These are phyloP conservation scores for Chrysopogon serrulatus DNA, from an alignment of 176 grass and related monocot genomes.

Conservation along the genomic window DNA sequence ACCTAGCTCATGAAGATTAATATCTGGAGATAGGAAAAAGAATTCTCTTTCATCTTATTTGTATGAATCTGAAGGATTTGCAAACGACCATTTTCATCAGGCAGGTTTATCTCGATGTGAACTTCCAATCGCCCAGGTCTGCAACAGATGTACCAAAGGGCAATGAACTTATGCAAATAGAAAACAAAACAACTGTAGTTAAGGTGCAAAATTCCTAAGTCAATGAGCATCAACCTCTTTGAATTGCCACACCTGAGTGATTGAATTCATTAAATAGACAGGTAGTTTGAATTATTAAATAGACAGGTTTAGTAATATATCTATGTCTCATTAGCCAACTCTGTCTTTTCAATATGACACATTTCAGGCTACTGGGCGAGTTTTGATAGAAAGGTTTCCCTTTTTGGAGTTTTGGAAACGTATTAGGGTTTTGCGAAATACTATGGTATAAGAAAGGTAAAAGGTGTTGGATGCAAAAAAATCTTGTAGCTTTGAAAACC, in stretches of 20 bases:
- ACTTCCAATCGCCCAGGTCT: constrained; percentile 95
- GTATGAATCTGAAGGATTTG: constrained; percentile 99
- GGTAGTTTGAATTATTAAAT: background rate
- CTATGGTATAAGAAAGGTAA: background rate
- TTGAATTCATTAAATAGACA: no score
- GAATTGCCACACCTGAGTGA: background rate
- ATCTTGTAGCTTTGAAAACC: background rate
- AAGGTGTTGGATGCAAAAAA: background rate
- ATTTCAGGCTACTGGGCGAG: background rate
- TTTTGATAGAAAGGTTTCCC: background rate
- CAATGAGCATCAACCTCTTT: background rate
- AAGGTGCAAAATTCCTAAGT: background rate
- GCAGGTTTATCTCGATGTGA: constrained; percentile 97
- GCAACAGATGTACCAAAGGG: constrained; percentile 22
- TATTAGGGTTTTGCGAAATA: background rate
- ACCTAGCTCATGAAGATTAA: constrained; percentile 90
- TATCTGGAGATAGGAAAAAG: constrained; percentile 92
- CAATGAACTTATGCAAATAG: constrained; percentile 10
- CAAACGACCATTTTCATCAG: constrained; percentile 97
- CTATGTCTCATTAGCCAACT: constrained; percentile 1
- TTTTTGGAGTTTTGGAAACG: background rate
- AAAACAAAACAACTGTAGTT: background rate
- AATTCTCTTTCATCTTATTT: constrained; percentile 98
- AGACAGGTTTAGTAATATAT: background rate
- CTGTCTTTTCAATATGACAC: background rate